Percentiles rank a stretch among this genome's conserved stretches.
phyloP scores from a whole-genome alignment of 1,139 yeast genomes.

The Tardiomyces depauwii region DNA sequence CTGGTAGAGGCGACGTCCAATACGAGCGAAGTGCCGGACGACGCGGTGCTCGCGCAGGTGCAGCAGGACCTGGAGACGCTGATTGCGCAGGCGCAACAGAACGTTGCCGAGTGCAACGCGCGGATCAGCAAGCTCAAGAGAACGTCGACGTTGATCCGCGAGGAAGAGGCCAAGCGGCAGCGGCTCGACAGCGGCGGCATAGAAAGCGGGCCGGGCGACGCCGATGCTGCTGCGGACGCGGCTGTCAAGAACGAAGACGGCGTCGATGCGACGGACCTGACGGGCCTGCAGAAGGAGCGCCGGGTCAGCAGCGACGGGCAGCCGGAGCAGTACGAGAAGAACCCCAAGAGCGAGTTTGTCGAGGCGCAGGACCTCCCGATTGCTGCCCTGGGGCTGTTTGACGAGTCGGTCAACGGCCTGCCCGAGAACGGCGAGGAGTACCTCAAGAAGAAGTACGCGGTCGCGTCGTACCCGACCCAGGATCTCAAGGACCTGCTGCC shows the following conservation, averaged over 20 bases:
- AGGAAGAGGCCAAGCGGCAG: slow-evolving; percentile 7
- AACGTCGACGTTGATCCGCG: slow-evolving; percentile 9
- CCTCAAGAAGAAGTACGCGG: slow-evolving; percentile 69
- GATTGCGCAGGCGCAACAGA: slow-evolving; percentile 11
- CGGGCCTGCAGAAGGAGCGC: background rate
- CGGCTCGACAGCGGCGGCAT: slow-evolving; percentile 1
- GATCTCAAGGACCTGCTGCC: slow-evolving; percentile 72
- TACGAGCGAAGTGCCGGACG: slow-evolving; percentile 8
- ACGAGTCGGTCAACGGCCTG: slow-evolving; percentile 45
- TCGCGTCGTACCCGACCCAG: slow-evolving; percentile 74
- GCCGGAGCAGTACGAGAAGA: slow-evolving; percentile 10
- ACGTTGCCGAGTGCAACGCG: slow-evolving; percentile 9
- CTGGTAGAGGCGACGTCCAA: slow-evolving; percentile 4
- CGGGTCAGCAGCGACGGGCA: slow-evolving; percentile 11
- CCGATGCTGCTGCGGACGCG: background rate
- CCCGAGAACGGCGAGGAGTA: slow-evolving; percentile 58
- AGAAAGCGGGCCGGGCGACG: slow-evolving; percentile 3
- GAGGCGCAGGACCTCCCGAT: slow-evolving; percentile 60
- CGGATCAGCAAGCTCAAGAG: slow-evolving; percentile 10
- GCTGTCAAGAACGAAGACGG: slow-evolving; percentile 1
- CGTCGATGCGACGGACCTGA: background rate
- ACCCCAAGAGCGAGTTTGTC: slow-evolving; percentile 73
- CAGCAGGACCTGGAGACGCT: slow-evolving; percentile 12
- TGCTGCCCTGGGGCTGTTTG: slow-evolving; percentile 60
- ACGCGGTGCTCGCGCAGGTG: slow-evolving; percentile 8